phyloP scores from a whole-genome alignment of 208 protist genomes.

The Acanthamoeba healyi region DNA sequence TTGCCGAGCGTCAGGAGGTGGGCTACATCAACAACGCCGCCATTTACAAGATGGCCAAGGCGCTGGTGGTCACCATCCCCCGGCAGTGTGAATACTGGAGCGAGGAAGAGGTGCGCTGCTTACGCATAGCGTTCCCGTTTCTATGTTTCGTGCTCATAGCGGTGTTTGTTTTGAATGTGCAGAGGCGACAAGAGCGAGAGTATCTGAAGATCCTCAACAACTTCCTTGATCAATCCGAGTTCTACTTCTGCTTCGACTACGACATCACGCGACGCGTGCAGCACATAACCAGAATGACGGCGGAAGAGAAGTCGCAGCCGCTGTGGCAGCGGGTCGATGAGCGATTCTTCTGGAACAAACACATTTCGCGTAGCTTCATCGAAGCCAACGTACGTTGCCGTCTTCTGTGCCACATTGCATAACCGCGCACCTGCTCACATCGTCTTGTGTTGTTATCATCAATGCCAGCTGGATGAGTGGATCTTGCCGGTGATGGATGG shows the following conservation, averaged over 20 bases:
- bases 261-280: slow-evolving; percentile 66
- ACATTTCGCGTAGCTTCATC: slow-evolving; percentile 77
- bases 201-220: slow-evolving; percentile 67
- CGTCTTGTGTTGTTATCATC: not conserved
- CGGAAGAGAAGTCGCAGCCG: slow-evolving; percentile 31
- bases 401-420: no score
- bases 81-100: slow-evolving; percentile 29
- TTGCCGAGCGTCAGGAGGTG: slow-evolving; percentile 57
- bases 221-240: slow-evolving; percentile 63
- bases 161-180: no score
- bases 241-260: slow-evolving; percentile 73
- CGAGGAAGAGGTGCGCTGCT: slow-evolving; percentile 61
- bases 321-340: slow-evolving; percentile 75
- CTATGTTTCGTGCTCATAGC: no score
- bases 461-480: slow-evolving; percentile 72
- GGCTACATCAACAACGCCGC: slow-evolving; percentile 38
- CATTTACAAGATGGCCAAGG: slow-evolving; percentile 56
- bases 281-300: slow-evolving; percentile 16
- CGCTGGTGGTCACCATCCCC: slow-evolving; percentile 51
- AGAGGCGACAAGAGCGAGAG: slow-evolving; percentile 44
- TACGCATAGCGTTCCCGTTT: no score
- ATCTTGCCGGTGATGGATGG: slow-evolving; percentile 84
- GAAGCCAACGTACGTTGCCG: slow-evolving; percentile 12
- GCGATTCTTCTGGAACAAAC: slow-evolving; percentile 87
- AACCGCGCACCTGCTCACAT: no score